Base-by-base conservation (phyloP, 805 yeast genomes). In the Isabelozyma pseudorhagii region DNA sequence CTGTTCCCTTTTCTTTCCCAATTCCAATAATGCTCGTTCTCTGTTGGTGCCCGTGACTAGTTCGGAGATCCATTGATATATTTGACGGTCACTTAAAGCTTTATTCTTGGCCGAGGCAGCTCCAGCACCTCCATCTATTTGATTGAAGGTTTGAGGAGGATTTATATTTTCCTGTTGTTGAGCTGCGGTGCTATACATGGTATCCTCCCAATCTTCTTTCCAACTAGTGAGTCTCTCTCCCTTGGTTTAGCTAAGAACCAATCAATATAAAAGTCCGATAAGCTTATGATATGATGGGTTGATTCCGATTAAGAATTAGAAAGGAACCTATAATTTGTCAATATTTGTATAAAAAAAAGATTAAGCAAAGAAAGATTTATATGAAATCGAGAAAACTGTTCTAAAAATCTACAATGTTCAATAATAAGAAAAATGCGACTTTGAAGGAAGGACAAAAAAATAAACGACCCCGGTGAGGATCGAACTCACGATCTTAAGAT, bases 1-100 rank as follows among this genome's bases (percentile, higher is more conserved):
- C 62, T 90, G 91, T 63, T 93, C 99, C 54, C 99, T 78, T 62
- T 92, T 92, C 64, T 94, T 89, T 8, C 98, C 97, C 42, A 93
- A 75, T 64, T 92, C 97, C 56, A 92, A 72, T 47, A 93, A 75
- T 2, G 99, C 98, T 61, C 93, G 89, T 61, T 94, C 99, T 59
- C 96, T 84, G 59, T 88, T 88, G 27, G 92, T 88, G 1, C 97
- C 97, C 51, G 90, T 85, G 38, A 90, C 90, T 46, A 93, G 75
- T 66, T 94, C 97, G 25, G 86, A 79, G 42, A 94, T 88, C 97
- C 97, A 90, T 52, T 84, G 85, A 65, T 84, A 89, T 6, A 93
- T 93, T 60, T 89, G 87, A 48, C 88, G 89, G 63, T 90, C 96
- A 49, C 65, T 68, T 34, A 74, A 60, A 1, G 79, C 76, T 36